Conservation (phyloP, 164 flowering plant genomes). For the Vitis amurensis region DNA sequence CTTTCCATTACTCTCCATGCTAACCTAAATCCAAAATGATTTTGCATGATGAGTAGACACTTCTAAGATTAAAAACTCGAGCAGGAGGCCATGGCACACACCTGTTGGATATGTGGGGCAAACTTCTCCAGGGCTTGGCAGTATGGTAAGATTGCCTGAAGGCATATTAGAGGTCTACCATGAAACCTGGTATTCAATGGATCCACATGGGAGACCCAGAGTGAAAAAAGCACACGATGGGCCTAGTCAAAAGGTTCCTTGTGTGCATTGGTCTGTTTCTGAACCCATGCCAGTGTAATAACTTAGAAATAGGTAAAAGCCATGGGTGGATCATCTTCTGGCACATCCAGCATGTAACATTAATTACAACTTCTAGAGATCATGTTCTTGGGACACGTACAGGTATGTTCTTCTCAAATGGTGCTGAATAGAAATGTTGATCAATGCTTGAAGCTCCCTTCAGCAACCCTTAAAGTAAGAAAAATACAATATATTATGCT, state of each 20-base stretch:
- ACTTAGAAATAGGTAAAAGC: too few species aligned
- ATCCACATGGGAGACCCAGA: too few species aligned
- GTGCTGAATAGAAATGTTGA: slow-evolving; percentile 73
- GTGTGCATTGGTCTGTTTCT: too few species aligned
- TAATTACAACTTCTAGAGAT: background rate
- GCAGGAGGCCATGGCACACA: background rate
- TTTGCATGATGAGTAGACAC: background rate
- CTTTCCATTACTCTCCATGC: slow-evolving; percentile 99
- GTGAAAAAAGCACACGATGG: too few species aligned
- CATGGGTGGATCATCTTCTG: too few species aligned
- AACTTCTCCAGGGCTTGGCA: slow-evolving; percentile 92
- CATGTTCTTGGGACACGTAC: slow-evolving; percentile 39
- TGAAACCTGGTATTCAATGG: too few species aligned
- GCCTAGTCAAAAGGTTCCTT: too few species aligned
- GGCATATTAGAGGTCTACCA: slow-evolving; percentile 1
- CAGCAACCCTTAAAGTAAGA: slow-evolving; percentile 67
- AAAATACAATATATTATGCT: slow-evolving; percentile 1
- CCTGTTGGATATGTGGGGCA: slow-evolving; percentile 99
- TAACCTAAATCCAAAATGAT: slow-evolving; percentile 51
- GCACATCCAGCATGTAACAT: too few species aligned
- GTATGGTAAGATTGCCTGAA: slow-evolving; percentile 95
- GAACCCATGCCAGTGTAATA: too few species aligned
- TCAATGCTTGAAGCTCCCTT: slow-evolving; percentile 92
- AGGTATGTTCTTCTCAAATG: slow-evolving; percentile 83
- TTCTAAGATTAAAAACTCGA: background rate